Percentiles rank a stretch among this genome's conserved stretches.
These are phyloP conservation scores for Epichloe bromicola DNA, from an alignment of 2,329 filamentous ascomycete genomes.

Conservation along the genomic window DNA sequence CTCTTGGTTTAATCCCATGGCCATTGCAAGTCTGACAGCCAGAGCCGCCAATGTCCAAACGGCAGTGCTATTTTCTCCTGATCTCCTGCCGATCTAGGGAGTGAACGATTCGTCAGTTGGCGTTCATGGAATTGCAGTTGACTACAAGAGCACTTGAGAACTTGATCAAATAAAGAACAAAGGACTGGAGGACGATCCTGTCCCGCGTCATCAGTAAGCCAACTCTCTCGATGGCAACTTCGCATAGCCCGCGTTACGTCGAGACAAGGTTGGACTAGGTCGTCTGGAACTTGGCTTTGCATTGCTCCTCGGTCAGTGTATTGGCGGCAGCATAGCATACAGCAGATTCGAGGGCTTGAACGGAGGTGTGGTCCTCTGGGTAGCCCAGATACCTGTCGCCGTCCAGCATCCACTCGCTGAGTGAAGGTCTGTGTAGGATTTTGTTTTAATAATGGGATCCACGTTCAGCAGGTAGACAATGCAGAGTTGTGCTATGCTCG, in stretches of 20 bases:
- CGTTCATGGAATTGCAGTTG: background rate
- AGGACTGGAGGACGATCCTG: conserved; percentile 16
- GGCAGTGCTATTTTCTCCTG: conserved; percentile 3
- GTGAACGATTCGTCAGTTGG: background rate
- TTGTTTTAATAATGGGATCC: conserved; percentile 9
- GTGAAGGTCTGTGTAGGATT: conserved; percentile 8
- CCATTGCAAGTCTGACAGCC: conserved; percentile 6
- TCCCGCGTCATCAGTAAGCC: conserved; percentile 14
- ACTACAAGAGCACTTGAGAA: background rate
- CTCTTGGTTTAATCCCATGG: conserved; percentile 3
- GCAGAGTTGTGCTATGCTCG: background rate
- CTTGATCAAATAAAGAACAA: conserved; percentile 15
- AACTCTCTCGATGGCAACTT: conserved; percentile 10
- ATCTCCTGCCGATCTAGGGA: conserved; percentile 3
- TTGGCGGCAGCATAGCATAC: conserved; percentile 13
- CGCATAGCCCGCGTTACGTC: conserved; percentile 6
- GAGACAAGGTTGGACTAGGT: conserved; percentile 7
- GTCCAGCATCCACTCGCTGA: conserved; percentile 9
- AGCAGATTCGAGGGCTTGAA: conserved; percentile 9
- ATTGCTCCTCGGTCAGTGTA: conserved; percentile 14
- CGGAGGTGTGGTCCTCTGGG: conserved; percentile 6
- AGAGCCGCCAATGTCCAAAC: conserved; percentile 7
- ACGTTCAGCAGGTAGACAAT: conserved; percentile 6
- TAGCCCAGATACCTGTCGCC: conserved; percentile 13
- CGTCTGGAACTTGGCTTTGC: conserved; percentile 7